Evolutionary conservation across 2,329 filamentous ascomycete species (phyloP), one percentile per base, ranked within the genome.

Genomic region (Malbranchea cinnamomea): DNA sequence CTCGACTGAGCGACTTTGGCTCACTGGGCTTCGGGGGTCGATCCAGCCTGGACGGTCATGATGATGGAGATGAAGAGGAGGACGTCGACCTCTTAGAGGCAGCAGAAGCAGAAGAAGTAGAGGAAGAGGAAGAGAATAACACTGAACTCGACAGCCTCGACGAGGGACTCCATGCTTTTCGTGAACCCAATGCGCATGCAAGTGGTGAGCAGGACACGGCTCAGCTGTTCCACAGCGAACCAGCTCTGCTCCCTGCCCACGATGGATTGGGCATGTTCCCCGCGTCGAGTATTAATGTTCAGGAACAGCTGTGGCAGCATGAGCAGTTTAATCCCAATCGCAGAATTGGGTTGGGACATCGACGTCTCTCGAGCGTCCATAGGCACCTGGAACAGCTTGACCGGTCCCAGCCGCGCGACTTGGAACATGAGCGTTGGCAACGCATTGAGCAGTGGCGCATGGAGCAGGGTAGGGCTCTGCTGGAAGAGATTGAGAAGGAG

Each of bases 141-240:
- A 79, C 83, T 35, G 87, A 95, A 50, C 64, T 95, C 25, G 89
- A 98, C 52, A 93, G 84, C 49, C 65, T 95, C 23, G 87, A 95
- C 50, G 85, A 87, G 48, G 85, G 91, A 31, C 64, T 95, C 2
- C 78, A 85, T 40, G 85, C 84, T 24, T 94, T 94, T 48, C 73
- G 83, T 30, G 74, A 82, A 25, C 63, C 68, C 10, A 62, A 26
- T 23, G 15, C 17, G 17, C 31, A 30, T 14, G 27, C 22, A 10
- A 18, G 25, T 7, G 6, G 12, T 11, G 20, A 6, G 46, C 23
- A 41, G 46, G 32, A 28, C 4, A 16, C 21, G 16, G 8, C 20
- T 14, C 24, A 26, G 11, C 18, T 36, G 17, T 30, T 69, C 33
- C 61, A 70, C 26, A 72, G 70, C 39, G 62, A 71, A 12, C 63